A percentile compares a stretch with the other conserved stretches of the same genome.
Conservation (phyloP, 1,139 yeast species). For the Maudiozyma humilis region DNA sequence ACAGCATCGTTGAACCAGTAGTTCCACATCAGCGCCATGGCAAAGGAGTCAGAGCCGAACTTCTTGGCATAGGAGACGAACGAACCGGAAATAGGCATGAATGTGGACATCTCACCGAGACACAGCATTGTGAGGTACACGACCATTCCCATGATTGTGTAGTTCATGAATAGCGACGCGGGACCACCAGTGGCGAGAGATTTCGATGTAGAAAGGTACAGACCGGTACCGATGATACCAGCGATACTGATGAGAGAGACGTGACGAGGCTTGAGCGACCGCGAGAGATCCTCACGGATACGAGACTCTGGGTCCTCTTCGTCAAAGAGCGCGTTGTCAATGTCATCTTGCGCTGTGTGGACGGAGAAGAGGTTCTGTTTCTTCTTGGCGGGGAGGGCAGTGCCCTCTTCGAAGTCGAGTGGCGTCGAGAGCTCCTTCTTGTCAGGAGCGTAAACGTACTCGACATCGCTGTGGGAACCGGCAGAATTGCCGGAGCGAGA, state of each 20-base stretch:
- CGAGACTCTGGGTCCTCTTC: conserved; percentile 12
- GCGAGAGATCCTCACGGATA: conserved; percentile 21
- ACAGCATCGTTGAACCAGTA: conserved; percentile 62
- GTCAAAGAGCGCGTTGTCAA: too few relatives aligned
- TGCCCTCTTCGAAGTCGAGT: too few relatives aligned
- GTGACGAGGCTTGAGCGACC: conserved; percentile 45
- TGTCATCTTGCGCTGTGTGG: too few relatives aligned
- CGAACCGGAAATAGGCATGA: conserved; percentile 57
- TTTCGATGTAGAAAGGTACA: conserved; percentile 54
- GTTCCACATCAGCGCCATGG: conserved; percentile 53
- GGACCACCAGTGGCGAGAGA: conserved; percentile 60
- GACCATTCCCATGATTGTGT: conserved; percentile 48
- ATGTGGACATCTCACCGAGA: conserved; percentile 59
- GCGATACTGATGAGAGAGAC: conserved; percentile 59
- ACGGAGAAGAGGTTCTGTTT: too few relatives aligned
- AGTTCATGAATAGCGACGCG: conserved; percentile 49
- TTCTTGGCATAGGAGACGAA: conserved; percentile 53
- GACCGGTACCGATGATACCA: conserved; percentile 61
- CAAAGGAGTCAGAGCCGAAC: conserved; percentile 54
- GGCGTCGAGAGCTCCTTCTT: too few relatives aligned
- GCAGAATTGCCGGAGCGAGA: too few relatives aligned
- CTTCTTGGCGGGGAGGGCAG: too few relatives aligned
- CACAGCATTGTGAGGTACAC: conserved; percentile 54
- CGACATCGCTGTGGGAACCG: too few relatives aligned
- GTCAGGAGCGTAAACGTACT: too few relatives aligned